Conservation (phyloP, 2,329 filamentous ascomycete genomes). For the Nemania sp. region DNA sequence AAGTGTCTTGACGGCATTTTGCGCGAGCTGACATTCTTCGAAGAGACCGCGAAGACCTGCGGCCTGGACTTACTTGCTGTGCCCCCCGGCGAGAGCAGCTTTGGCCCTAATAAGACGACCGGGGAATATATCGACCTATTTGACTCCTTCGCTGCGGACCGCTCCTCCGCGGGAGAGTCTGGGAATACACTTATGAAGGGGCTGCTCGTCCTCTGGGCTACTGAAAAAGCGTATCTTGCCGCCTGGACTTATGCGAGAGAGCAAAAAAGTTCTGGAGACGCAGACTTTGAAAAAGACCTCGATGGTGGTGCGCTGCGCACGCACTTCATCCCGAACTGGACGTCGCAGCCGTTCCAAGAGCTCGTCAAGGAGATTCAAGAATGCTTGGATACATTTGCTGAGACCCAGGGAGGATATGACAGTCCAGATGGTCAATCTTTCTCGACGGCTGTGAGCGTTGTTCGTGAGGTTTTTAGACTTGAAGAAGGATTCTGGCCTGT, state of each 20-base stretch:
- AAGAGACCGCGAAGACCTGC: slow-evolving; percentile 33
- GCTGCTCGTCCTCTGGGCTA: slow-evolving; percentile 76
- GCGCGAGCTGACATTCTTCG: slow-evolving; percentile 38
- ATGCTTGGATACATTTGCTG: slow-evolving; percentile 38
- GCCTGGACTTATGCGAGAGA: slow-evolving; percentile 59
- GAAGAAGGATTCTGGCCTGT: slow-evolving; percentile 64
- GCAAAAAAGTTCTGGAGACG: slow-evolving; percentile 37
- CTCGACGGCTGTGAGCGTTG: slow-evolving; percentile 48
- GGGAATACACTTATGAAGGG: slow-evolving; percentile 58
- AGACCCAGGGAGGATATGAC: slow-evolving; percentile 31
- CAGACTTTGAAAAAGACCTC: slow-evolving; percentile 47
- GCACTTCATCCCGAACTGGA: slow-evolving; percentile 72
- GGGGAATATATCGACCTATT: slow-evolving; percentile 36
- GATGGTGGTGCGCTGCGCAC: slow-evolving; percentile 67
- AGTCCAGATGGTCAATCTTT: slow-evolving; percentile 43
- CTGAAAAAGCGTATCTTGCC: slow-evolving; percentile 66
- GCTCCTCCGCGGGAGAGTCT: slow-evolving; percentile 4
- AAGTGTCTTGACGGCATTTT: slow-evolving; percentile 34
- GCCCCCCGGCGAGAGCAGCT: slow-evolving; percentile 20
- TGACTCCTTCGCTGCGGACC: slow-evolving; percentile 33
- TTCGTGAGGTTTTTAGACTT: slow-evolving; percentile 55
- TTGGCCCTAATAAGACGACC: slow-evolving; percentile 34
- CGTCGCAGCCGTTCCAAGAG: slow-evolving; percentile 60
- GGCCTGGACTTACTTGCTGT: slow-evolving; percentile 32
- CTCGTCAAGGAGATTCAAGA: slow-evolving; percentile 46